phyloP scores from a whole-genome alignment of 148 eudicot species.

The Dianthus caryophyllus region DNA sequence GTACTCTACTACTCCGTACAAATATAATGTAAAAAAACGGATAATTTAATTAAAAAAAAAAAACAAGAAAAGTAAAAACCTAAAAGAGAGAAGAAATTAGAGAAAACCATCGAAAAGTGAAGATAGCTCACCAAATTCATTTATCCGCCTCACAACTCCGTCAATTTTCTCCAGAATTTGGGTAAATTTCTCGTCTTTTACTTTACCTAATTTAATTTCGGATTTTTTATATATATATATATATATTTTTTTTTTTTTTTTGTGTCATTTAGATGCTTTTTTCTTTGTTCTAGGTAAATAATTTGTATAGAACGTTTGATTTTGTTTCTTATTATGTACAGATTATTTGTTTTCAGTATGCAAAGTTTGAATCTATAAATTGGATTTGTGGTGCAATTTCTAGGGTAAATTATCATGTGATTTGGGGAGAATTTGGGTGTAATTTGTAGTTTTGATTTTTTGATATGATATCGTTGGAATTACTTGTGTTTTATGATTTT shows the following conservation, averaged over 20 bases:
- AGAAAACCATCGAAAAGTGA: constrained; percentile 24
- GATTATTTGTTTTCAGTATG: not conserved
- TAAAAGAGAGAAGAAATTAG: constrained; percentile 12
- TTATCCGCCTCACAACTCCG: constrained; percentile 11
- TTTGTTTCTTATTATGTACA: not conserved
- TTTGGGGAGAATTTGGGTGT: not conserved
- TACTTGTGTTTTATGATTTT: constrained; percentile 15
- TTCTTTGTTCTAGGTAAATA: constrained; percentile 5
- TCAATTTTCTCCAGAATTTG: too few relatives aligned
- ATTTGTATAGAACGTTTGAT: not conserved
- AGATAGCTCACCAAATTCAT: constrained; percentile 28
- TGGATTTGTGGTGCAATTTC: constrained; percentile 17
- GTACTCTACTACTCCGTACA: too few relatives aligned
- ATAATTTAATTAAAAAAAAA: not conserved
- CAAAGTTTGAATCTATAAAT: too few relatives aligned
- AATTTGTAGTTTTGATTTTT: not conserved
- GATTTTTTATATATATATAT: too few relatives aligned
- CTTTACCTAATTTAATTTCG: too few relatives aligned
- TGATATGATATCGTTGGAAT: constrained; percentile 7
- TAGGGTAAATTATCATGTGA: constrained; percentile 1
- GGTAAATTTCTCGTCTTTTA: too few relatives aligned
- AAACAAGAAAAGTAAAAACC: not conserved
- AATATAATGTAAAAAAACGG: too few relatives aligned
- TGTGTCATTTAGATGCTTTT: not conserved
- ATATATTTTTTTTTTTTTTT: not conserved